Evolutionary conservation across 1,284 basidiomycete species (phyloP).

Genomic region (Cryptococcus neoformans): DNA sequence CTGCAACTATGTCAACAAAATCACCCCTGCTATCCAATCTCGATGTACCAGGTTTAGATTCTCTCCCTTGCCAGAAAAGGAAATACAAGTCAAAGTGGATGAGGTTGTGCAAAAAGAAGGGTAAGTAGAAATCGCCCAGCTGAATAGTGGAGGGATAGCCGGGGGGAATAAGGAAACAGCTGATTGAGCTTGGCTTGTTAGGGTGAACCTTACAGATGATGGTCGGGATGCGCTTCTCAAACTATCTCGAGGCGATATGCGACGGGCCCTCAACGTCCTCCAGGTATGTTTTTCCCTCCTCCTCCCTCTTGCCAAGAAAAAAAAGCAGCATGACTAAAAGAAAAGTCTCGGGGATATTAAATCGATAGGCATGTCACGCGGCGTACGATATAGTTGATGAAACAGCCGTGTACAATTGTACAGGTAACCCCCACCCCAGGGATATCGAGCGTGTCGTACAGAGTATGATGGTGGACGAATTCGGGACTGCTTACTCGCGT

Average conservation of each 20-base stretch:
- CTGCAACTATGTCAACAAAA: slow-evolving; percentile 99
- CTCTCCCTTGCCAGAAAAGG: slow-evolving; percentile 82
- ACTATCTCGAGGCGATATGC: slow-evolving; percentile 95
- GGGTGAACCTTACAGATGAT: slow-evolving; percentile 80
- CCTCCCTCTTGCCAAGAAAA: neutral
- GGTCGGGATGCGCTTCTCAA: slow-evolving; percentile 88
- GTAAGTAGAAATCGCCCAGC: slow-evolving; percentile 59
- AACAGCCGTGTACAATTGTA: slow-evolving; percentile 92
- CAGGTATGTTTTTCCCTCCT: slow-evolving; percentile 54
- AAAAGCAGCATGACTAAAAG: neutral
- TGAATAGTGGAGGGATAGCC: too few species aligned
- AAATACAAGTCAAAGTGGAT: slow-evolving; percentile 80
- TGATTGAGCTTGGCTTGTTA: slow-evolving; percentile 42
- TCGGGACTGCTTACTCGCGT: slow-evolving; percentile 89
- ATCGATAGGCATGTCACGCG: slow-evolving; percentile 77
- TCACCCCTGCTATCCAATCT: slow-evolving; percentile 96
- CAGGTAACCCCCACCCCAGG: slow-evolving; percentile 89
- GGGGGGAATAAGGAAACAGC: neutral
- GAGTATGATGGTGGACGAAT: slow-evolving; percentile 95
- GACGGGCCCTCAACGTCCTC: slow-evolving; percentile 89
- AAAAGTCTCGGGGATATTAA: neutral
- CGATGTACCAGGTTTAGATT: slow-evolving; percentile 97
- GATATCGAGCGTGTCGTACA: slow-evolving; percentile 93
- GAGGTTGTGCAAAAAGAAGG: slow-evolving; percentile 80
- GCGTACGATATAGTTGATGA: slow-evolving; percentile 88